Evolutionary conservation across 805 yeast species (phyloP).

Genomic region (Candida glaebosa): DNA sequence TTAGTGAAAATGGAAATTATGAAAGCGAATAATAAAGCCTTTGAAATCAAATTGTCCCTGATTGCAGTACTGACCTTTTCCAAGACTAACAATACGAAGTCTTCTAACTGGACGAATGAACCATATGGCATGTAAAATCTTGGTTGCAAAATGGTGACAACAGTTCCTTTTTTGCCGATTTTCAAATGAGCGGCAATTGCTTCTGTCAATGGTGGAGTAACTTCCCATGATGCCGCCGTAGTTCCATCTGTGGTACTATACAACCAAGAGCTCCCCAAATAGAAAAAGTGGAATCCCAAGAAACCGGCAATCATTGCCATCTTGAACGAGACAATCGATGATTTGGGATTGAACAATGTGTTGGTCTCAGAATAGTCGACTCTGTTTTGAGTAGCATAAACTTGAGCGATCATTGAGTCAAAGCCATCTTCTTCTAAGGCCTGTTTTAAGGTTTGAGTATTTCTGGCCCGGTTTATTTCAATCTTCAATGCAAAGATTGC

Average conservation of each 20-base stretch:
- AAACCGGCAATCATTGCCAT: constrained; percentile 57
- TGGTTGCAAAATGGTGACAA: constrained; percentile 58
- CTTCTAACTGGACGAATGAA: constrained; percentile 58
- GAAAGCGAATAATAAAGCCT: constrained; percentile 67
- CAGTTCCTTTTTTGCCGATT: constrained; percentile 45
- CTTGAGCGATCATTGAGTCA: constrained; percentile 62
- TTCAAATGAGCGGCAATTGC: constrained; percentile 41
- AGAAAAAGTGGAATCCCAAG: constrained; percentile 61
- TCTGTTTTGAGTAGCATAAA: constrained; percentile 51
- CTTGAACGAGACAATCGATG: constrained; percentile 51
- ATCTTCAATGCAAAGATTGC: constrained; percentile 84
- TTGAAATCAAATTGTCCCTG: constrained; percentile 76
- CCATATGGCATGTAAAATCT: constrained; percentile 58
- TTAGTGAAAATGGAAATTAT: constrained; percentile 77
- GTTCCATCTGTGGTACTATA: constrained; percentile 25
- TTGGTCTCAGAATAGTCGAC: constrained; percentile 26
- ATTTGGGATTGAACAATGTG: constrained; percentile 19
- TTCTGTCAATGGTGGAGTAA: constrained; percentile 31
- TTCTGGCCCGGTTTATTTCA: constrained; percentile 82
- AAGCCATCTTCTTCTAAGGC: constrained; percentile 94
- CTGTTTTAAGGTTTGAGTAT: constrained; percentile 70
- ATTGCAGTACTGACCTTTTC: constrained; percentile 63
- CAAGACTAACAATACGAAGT: constrained; percentile 47
- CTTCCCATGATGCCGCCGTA: constrained; percentile 9
- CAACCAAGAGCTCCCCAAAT: constrained; percentile 70